Conservation (phyloP, 176 grass and related monocot species). For the Hsuehochloa calcarea region DNA sequence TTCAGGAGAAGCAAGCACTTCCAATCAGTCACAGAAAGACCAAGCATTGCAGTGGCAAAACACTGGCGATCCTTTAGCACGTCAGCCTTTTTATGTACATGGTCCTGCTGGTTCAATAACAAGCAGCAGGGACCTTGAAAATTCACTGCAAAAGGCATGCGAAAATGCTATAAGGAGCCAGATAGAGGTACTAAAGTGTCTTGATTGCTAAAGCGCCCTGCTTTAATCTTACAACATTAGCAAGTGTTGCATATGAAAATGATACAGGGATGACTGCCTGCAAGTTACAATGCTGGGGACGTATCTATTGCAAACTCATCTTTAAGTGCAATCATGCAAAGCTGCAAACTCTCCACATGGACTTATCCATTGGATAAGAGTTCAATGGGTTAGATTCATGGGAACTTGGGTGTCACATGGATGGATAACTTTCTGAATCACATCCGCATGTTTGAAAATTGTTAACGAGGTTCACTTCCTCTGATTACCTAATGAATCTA, state of each 20-base stretch:
- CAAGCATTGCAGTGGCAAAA: conserved; percentile 10
- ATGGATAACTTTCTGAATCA: conserved; percentile 20
- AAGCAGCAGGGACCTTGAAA: conserved; percentile 24
- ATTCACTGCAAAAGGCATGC: conserved; percentile 43
- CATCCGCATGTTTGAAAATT: not conserved
- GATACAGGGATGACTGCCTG: not conserved
- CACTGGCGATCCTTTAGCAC: not conserved
- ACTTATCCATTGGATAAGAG: not conserved
- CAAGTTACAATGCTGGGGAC: not conserved
- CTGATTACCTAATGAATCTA: not conserved
- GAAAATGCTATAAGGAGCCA: conserved; percentile 52
- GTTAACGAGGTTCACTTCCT: not conserved
- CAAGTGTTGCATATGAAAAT: not conserved
- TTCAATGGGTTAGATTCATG: not conserved
- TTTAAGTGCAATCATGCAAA: not conserved
- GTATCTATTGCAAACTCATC: not conserved
- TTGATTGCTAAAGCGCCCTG: not conserved
- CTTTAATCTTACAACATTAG: not conserved
- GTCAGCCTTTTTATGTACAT: conserved; percentile 24
- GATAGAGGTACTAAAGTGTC: conserved; percentile 51
- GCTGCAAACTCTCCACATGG: not conserved
- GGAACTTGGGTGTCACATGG: conserved; percentile 1
- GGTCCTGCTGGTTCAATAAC: conserved; percentile 14
- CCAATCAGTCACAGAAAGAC: conserved; percentile 35
- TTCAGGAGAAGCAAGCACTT: conserved; percentile 45